Percentiles rank a stretch among this genome's conserved stretches.
Conservation (phyloP, 2,329 filamentous ascomycete species). For the Pseudogymnoascus pannorum region DNA sequence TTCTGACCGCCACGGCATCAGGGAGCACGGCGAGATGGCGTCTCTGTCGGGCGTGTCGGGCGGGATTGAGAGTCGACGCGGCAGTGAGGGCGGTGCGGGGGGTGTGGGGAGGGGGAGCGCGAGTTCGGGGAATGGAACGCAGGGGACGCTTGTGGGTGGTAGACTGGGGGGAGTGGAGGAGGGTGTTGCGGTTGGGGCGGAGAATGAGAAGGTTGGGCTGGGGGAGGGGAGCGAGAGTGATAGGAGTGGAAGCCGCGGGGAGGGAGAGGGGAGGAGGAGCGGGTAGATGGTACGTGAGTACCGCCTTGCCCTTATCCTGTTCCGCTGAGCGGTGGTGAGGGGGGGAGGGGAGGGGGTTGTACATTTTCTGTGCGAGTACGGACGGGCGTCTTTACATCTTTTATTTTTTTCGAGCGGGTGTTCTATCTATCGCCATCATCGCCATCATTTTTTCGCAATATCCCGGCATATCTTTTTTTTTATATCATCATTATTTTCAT, state of each 20-base stretch:
- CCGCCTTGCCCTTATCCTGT: too few species aligned
- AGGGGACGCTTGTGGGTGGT: background rate
- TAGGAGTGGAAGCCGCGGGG: background rate
- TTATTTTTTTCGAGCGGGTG: background rate
- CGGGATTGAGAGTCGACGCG: background rate
- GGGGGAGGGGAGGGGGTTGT: background rate
- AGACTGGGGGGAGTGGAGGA: background rate
- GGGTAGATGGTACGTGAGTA: background rate
- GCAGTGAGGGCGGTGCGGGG: background rate
- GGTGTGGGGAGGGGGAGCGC: background rate
- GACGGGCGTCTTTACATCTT: background rate
- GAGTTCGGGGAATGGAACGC: background rate
- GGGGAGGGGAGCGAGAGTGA: background rate
- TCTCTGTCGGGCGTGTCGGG: background rate
- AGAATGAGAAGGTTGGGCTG: background rate
- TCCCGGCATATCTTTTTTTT: background rate
- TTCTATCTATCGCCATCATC: background rate
- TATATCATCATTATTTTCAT: background rate
- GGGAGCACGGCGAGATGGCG: constrained; percentile 57
- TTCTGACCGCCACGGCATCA: constrained; percentile 66
- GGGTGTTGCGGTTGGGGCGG: background rate
- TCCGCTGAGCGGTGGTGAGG: too few species aligned
- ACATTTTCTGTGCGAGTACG: background rate
- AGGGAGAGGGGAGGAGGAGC: background rate
- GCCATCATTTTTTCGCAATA: background rate